These are phyloP conservation scores for Sporobolus alterniflorus DNA, from an alignment of 202 grass and related monocot species.

Conservation along the genomic window DNA sequence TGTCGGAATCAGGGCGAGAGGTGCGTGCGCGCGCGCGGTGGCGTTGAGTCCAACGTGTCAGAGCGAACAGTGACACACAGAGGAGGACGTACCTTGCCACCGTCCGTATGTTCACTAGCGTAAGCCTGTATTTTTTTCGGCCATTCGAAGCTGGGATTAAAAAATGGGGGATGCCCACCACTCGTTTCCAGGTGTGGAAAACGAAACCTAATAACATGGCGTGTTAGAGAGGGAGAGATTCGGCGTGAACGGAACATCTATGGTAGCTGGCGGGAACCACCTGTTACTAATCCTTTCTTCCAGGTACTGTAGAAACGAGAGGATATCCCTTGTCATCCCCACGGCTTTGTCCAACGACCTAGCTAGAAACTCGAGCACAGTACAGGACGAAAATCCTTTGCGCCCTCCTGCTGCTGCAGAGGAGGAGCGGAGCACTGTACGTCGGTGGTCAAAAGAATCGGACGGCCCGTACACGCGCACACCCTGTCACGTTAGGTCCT, in stretches of 20 bases:
- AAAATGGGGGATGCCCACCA: background rate
- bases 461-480: no score
- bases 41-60: constrained; percentile 16
- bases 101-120: no score
- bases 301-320: background rate
- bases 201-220: no score
- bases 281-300: background rate
- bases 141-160: no score
- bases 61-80: background rate
- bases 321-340: background rate
- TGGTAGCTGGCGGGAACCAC: background rate
- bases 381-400: background rate
- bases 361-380: background rate
- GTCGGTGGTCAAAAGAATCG: constrained; percentile 40
- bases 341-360: background rate
- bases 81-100: no score
- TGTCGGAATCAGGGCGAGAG: no score
- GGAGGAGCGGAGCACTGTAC: no score
- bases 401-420: background rate
- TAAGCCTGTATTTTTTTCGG: no score
- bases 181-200: no score
- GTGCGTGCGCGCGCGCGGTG: no score
- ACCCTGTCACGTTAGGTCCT: no score
- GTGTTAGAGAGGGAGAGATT: no score
- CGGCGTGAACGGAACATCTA: constrained; percentile 16